Conservation (phyloP, 108 stramenopile species). For the Fragilaria radians region DNA sequence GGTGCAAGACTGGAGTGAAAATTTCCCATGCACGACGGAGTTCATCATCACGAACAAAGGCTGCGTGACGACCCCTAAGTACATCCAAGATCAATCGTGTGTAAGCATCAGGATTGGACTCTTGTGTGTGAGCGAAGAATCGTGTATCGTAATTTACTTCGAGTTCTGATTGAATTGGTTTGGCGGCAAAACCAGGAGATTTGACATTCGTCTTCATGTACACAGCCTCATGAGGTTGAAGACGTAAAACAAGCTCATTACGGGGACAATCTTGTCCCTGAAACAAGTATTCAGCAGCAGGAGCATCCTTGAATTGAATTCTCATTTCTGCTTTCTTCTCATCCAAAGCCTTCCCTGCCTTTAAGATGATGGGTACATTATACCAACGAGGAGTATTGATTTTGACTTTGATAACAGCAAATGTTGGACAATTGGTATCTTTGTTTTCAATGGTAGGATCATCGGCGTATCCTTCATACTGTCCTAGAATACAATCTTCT, state of each 20-base stretch:
- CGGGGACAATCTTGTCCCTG: conserved; percentile 49
- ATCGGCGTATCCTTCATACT: conserved; percentile 90
- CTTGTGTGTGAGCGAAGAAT: conserved; percentile 28
- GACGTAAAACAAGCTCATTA: conserved; percentile 93
- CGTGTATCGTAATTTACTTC: conserved; percentile 87
- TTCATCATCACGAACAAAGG: conserved; percentile 96
- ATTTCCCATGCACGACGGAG: conserved; percentile 92
- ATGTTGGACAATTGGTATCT: conserved; percentile 89
- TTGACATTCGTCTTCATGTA: conserved; percentile 98
- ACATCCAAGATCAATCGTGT: conserved; percentile 95
- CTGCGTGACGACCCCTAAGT: conserved; percentile 80
- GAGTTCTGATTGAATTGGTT: conserved; percentile 86
- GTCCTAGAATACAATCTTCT: conserved; percentile 89
- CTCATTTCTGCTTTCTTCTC: conserved; percentile 95
- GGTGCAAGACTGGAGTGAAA: conserved; percentile 89
- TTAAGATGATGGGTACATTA: conserved; percentile 96
- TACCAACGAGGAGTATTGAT: conserved; percentile 95
- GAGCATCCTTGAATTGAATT: conserved; percentile 89
- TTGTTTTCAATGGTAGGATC: conserved; percentile 85
- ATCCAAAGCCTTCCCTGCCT: conserved; percentile 94
- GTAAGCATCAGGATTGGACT: conserved; percentile 91
- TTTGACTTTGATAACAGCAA: conserved; percentile 71
- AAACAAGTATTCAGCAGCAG: conserved; percentile 59
- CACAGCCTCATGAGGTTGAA: conserved; percentile 88
- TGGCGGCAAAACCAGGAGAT: conserved; percentile 78